phyloP scores from a whole-genome alignment of 2,329 filamentous ascomycete genomes.

The Clonostachys sp. region DNA sequence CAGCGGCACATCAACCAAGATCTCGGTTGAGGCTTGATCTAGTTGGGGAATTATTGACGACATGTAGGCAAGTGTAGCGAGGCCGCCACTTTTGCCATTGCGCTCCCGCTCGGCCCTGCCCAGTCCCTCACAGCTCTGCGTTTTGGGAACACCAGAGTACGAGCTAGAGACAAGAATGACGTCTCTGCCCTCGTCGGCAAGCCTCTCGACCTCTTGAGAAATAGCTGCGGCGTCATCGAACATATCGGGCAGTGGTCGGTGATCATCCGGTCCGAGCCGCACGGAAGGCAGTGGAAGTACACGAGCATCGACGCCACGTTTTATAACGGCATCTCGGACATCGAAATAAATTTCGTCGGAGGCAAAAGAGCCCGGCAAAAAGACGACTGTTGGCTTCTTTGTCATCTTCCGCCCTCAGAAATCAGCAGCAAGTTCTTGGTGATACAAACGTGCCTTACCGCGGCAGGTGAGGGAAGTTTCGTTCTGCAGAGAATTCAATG shows the following conservation, averaged over 20 bases:
- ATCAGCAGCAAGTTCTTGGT: too few species aligned
- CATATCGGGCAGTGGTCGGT: slow-evolving; percentile 10
- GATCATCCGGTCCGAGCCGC: neutral
- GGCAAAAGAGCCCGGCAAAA: slow-evolving; percentile 1
- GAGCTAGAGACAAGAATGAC: slow-evolving; percentile 3
- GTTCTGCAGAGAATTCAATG: too few species aligned
- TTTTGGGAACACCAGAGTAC: slow-evolving; percentile 1
- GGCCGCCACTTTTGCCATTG: slow-evolving; percentile 27
- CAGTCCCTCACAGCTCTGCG: slow-evolving; percentile 23
- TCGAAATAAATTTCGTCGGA: neutral
- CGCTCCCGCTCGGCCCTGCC: slow-evolving; percentile 21
- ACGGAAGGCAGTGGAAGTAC: neutral
- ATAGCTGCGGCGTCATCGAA: slow-evolving; percentile 27
- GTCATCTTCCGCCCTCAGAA: too few species aligned
- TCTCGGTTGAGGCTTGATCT: slow-evolving; percentile 3
- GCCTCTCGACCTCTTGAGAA: slow-evolving; percentile 17
- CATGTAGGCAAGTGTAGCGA: slow-evolving; percentile 23
- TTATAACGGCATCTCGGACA: neutral
- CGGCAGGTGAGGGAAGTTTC: too few species aligned
- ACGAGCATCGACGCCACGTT: neutral
- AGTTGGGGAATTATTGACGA: slow-evolving; percentile 12
- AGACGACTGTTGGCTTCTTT: neutral
- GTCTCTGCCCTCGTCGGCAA: slow-evolving; percentile 20
- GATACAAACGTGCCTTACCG: too few species aligned
- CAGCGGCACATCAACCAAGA: too few species aligned